Evolutionary conservation across 371 early-diverging fungal species (phyloP).

Genomic region (Mortierella sp.): DNA sequence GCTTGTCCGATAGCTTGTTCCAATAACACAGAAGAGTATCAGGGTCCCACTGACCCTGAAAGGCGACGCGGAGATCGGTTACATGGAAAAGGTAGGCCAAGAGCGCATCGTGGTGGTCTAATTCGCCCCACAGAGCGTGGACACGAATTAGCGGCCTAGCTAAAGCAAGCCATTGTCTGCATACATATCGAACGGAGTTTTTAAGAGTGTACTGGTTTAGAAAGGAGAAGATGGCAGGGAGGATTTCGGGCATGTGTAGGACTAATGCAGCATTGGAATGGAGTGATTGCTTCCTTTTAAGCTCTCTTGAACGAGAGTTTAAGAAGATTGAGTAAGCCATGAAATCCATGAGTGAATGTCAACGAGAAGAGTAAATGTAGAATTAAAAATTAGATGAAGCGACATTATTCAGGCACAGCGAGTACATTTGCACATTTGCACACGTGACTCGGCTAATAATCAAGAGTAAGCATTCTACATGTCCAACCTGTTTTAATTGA

Average conservation of each 20-base stretch:
- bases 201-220: background rate
- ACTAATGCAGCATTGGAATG: background rate
- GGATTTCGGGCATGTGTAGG: background rate
- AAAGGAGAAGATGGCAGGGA: background rate
- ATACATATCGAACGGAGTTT: background rate
- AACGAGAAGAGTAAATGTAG: background rate
- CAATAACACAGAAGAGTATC: background rate
- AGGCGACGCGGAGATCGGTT: background rate
- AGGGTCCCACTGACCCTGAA: background rate
- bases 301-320: background rate
- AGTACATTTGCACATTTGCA: too few relatives aligned
- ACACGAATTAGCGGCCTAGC: background rate
- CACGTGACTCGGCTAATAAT: too few relatives aligned
- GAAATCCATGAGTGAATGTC: background rate
- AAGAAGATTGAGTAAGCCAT: background rate
- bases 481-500: too few relatives aligned
- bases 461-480: too few relatives aligned
- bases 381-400: background rate
- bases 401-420: too few relatives aligned
- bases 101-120: background rate
- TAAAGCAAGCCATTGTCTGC: background rate
- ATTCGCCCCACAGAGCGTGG: background rate
- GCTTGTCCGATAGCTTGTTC: background rate
- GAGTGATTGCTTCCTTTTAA: background rate
- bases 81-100: background rate